These are phyloP conservation scores for Coelastrella sp. DNA, from an alignment of 139 green algal species.

Conservation along the genomic window DNA sequence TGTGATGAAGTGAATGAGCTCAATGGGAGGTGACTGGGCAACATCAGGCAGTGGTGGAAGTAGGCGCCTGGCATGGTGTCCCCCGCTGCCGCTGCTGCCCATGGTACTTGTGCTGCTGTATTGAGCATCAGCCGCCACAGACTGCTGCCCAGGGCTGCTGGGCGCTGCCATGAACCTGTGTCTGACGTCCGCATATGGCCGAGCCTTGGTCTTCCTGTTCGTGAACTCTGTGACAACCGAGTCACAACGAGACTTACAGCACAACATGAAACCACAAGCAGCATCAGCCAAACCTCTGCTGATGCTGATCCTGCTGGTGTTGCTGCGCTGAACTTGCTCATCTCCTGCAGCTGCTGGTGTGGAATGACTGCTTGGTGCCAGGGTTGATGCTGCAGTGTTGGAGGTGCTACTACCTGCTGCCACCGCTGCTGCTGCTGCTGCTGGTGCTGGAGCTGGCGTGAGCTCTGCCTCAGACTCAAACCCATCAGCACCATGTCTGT, in stretches of 20 bases:
- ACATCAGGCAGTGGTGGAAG: constrained; percentile 16
- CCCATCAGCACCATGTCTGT: background rate
- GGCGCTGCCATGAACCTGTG: background rate
- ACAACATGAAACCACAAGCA: background rate
- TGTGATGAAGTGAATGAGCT: constrained; percentile 21
- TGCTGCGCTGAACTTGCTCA: no score
- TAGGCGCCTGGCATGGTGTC: background rate
- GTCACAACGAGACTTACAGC: background rate
- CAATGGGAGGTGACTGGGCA: background rate
- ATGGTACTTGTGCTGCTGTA: background rate
- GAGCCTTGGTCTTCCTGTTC: background rate
- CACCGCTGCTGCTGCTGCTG: background rate
- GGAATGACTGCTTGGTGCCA: background rate
- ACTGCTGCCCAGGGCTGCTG: background rate
- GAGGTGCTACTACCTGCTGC: background rate
- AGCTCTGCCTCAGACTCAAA: background rate
- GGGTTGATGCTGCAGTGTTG: background rate
- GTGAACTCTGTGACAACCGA: background rate
- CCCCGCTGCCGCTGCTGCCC: background rate
- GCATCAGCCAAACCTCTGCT: background rate
- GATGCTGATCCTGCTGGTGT: background rate
- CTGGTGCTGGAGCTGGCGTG: background rate
- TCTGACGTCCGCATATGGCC: background rate
- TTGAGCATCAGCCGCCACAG: background rate
- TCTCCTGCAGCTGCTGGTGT: background rate